phyloP scores from a whole-genome alignment of 2,329 filamentous ascomycete genomes.

The Colletotrichum acutatum region DNA sequence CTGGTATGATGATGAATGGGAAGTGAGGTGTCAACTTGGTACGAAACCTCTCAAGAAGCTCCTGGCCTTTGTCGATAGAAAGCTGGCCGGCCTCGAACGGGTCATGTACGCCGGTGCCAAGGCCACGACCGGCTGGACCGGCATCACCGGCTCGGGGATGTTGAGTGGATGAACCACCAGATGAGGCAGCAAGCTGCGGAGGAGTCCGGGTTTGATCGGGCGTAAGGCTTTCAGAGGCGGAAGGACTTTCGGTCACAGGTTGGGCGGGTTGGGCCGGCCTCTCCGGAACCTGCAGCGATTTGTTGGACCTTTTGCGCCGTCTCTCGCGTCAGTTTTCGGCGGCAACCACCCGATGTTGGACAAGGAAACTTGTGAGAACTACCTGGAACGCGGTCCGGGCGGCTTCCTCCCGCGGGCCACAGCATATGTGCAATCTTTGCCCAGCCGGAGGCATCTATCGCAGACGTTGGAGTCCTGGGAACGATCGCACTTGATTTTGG shows the following conservation, averaged over 20 bases:
- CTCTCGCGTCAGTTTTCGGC: conserved; percentile 1
- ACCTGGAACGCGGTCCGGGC: conserved; percentile 33
- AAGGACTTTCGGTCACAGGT: conserved; percentile 9
- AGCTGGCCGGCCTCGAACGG: conserved; percentile 40
- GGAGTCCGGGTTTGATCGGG: conserved; percentile 3
- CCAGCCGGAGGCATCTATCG: conserved; percentile 46
- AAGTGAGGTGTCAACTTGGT: conserved; percentile 42
- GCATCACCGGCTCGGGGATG: neutral
- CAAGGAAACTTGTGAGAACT: neutral
- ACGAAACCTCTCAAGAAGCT: conserved; percentile 40
- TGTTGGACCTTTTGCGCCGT: conserved; percentile 10
- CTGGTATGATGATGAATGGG: conserved; percentile 43
- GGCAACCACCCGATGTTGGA: neutral
- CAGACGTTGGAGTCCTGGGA: conserved; percentile 46
- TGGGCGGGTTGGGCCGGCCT: neutral
- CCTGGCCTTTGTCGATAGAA: conserved; percentile 39
- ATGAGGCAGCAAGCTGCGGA: neutral
- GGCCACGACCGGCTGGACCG: neutral
- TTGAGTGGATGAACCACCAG: neutral
- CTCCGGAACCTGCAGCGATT: conserved; percentile 14
- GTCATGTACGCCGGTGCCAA: neutral
- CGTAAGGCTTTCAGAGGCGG: conserved; percentile 13
- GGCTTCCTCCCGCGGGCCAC: conserved; percentile 41
- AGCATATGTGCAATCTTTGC: conserved; percentile 47
- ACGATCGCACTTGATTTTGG: conserved; percentile 49